A percentile compares a stretch with the other conserved stretches of the same genome.
Conservation (phyloP, 1,284 basidiomycete genomes). For the Pascua guehoae region DNA sequence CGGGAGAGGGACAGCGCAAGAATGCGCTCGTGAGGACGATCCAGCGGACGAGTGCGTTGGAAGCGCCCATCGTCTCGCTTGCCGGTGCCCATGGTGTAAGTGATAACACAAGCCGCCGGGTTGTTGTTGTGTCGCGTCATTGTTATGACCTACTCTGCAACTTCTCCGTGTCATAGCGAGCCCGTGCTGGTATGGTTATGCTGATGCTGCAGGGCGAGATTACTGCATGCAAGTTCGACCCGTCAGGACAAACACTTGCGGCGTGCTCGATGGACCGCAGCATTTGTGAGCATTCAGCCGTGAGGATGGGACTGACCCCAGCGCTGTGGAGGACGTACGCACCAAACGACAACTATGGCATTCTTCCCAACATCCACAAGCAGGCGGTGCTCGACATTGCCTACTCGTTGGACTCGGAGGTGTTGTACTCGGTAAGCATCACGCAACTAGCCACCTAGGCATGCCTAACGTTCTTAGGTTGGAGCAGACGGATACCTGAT, state of each 20-base stretch:
- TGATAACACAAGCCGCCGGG: too few relatives aligned
- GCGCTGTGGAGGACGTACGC: conserved; percentile 51
- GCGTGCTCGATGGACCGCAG: conserved; percentile 46
- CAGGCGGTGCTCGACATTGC: conserved; percentile 48
- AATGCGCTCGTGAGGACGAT: conserved; percentile 44
- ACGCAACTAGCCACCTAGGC: neutral
- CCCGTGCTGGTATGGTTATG: too few relatives aligned
- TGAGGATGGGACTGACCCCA: conserved; percentile 11
- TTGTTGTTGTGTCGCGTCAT: too few relatives aligned
- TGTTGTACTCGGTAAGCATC: conserved; percentile 40
- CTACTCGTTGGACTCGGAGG: conserved; percentile 47
- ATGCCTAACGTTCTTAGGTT: conserved; percentile 1
- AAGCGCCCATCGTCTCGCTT: conserved; percentile 45
- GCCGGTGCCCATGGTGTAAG: conserved; percentile 47
- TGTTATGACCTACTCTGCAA: too few relatives aligned
- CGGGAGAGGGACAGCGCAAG: conserved; percentile 45
- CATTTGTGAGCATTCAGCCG: conserved; percentile 41
- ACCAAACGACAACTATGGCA: conserved; percentile 50
- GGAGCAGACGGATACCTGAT: conserved; percentile 46
- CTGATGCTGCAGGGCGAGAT: conserved; percentile 42
- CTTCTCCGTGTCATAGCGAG: too few relatives aligned
- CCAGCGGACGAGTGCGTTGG: conserved; percentile 46
- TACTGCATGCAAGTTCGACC: conserved; percentile 48
- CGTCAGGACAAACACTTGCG: conserved; percentile 47
- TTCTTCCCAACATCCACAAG: conserved; percentile 48